Evolutionary conservation across 352 stramenopile species (phyloP), one percentile per base, ranked within the genome.

Genomic region (Lagenidium sp.): DNA sequence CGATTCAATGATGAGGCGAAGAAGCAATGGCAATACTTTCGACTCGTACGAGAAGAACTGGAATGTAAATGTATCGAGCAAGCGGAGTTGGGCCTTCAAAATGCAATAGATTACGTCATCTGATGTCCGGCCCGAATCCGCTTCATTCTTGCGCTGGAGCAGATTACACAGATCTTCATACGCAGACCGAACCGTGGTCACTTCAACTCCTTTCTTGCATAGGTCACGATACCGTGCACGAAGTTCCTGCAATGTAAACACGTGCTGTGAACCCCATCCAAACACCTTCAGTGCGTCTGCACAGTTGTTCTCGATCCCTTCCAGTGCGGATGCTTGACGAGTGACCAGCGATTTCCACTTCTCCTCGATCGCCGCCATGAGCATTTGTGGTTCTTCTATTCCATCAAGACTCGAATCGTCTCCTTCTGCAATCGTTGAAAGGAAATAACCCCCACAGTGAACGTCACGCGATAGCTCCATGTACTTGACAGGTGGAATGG

Each of bases 1-100:
- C 85, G 30, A 2, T 88, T 42, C 13, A 90, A 45, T 23, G 32
- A 31, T 6, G 20, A 32, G 1, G 8, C 8, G 13, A 12, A 86
- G 30, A 2, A 90, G 44, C 13, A 90, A 45, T 23, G 77, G 68
- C 21, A 90, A 61, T 6, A 68, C 78, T 24, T 72, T 73, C 11
- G 61, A 85, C 44, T 90, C 67, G 46, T 65, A 90, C 10, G 72
- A 86, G 40, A 82, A 85, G 44, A 90, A 86, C 45, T 90, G 72
- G 48, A 79, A 78, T 28, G 60, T 72, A 26, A 84, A 90, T 35
- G 84, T 81, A 23, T 82, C 58, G 32, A 90, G 43, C 12, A 90
- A 49, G 30, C 75, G 71, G 20, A 82, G 20, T 37, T 86, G 74
- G 2, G 73, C 69, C 16, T 72, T 67, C 32, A 90, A 54, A 47